These are phyloP conservation scores for Wallacemonas collosoma DNA, from an alignment of 208 protist species.

Conservation along the genomic window DNA sequence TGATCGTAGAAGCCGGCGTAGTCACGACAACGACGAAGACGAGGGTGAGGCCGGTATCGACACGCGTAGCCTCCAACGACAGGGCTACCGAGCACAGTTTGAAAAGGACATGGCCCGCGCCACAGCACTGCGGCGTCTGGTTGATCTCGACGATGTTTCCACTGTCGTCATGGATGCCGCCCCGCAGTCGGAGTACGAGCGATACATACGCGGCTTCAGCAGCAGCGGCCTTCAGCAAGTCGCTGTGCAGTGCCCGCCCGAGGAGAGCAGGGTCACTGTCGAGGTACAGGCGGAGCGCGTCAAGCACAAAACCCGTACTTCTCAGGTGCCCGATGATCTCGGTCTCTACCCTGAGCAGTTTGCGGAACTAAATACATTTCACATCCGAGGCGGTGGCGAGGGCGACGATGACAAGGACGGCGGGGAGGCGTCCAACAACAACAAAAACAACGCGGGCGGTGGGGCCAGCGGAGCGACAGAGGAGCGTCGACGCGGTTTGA, in stretches of 20 bases:
- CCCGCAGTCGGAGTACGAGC: conserved; percentile 85
- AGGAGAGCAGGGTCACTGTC: conserved; percentile 57
- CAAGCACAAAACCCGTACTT: conserved; percentile 27
- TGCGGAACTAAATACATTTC: conserved; percentile 39
- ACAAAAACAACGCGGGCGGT: conserved; percentile 1
- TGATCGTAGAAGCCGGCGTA: not conserved
- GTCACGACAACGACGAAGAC: conserved; percentile 36
- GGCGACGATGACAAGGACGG: conserved; percentile 10
- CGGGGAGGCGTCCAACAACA: not conserved
- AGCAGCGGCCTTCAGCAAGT: conserved; percentile 52
- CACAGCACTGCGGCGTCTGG: conserved; percentile 71
- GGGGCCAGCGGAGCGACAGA: not conserved
- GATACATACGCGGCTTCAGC: conserved; percentile 83
- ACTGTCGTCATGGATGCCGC: conserved; percentile 65
- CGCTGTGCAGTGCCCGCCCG: conserved; percentile 55
- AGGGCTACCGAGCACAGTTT: conserved; percentile 81
- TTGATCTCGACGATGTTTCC: conserved; percentile 78
- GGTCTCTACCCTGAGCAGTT: conserved; percentile 77
- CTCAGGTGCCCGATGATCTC: conserved; percentile 72
- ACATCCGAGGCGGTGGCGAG: conserved; percentile 17
- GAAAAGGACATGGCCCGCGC: conserved; percentile 70
- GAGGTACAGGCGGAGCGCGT: conserved; percentile 75
- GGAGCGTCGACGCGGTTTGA: not conserved
- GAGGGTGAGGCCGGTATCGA: not conserved
- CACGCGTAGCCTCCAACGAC: conserved; percentile 45